Conservation (phyloP, 345 rosid genomes). For the Ricinus communis region DNA sequence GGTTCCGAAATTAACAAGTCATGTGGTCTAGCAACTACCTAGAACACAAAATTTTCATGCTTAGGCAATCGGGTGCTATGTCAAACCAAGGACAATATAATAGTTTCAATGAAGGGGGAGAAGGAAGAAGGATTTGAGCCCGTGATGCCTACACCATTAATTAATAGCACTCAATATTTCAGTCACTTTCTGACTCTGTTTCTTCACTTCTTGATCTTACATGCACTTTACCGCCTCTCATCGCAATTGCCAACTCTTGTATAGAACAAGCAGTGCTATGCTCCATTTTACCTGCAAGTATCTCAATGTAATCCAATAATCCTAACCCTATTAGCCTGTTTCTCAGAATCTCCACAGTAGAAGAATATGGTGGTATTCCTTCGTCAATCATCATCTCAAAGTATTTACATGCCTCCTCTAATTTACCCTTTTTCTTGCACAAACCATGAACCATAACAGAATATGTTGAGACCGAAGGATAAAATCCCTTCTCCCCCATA, state of each 20-base stretch:
- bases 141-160: neutral
- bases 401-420: conserved; percentile 78
- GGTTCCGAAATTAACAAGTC: neutral
- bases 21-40: neutral
- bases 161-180: neutral
- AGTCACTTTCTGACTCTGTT: conserved; percentile 25
- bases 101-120: neutral
- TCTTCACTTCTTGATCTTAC: conserved; percentile 24
- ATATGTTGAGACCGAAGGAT: conserved; percentile 76
- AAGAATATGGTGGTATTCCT: conserved; percentile 75
- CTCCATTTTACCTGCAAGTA: conserved; percentile 75
- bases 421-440: conserved; percentile 69
- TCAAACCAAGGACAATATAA: neutral
- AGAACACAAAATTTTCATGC: neutral
- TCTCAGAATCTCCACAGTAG: conserved; percentile 75
- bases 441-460: conserved; percentile 81
- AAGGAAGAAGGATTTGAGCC: neutral
- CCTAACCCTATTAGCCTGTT: conserved; percentile 59
- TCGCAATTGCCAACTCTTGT: conserved; percentile 57
- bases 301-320: conserved; percentile 55
- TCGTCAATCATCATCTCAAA: conserved; percentile 94
- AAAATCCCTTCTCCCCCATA: conserved; percentile 60
- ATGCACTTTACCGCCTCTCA: conserved; percentile 48
- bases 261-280: conserved; percentile 60
- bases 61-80: neutral